Evolutionary conservation across 306 rosid species (phyloP).

Genomic region (Quercus aquifolioides): DNA sequence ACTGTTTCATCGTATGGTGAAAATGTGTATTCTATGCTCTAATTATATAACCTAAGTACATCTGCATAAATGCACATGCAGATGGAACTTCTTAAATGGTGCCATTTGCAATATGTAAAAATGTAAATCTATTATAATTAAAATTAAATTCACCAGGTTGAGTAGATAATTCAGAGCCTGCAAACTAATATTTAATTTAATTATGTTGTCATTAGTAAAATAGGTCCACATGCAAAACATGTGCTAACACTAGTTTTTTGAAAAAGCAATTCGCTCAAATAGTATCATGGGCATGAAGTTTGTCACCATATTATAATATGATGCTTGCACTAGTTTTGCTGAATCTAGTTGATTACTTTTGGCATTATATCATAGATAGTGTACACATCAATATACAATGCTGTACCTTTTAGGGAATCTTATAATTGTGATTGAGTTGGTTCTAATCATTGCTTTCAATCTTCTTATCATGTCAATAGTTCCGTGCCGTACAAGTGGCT

Average conservation of each 20-base stretch:
- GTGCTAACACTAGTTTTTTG: neutral
- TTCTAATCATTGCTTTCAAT: neutral
- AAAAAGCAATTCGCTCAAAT: neutral
- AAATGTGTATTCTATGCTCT: too few relatives aligned
- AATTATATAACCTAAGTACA: too few relatives aligned
- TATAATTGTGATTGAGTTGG: neutral
- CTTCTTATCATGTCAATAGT: slow-evolving; percentile 34
- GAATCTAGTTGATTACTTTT: neutral
- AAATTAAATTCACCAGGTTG: neutral
- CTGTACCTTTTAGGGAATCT: neutral
- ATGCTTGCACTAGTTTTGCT: neutral
- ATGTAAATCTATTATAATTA: neutral
- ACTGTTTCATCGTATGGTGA: too few relatives aligned
- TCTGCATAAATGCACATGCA: neutral
- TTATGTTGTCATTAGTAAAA: neutral
- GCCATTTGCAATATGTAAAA: neutral
- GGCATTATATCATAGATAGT: neutral
- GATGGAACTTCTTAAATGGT: neutral
- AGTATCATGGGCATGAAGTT: neutral
- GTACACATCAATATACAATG: neutral
- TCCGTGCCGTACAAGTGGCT: slow-evolving; percentile 70
- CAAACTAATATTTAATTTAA: neutral
- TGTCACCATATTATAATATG: neutral
- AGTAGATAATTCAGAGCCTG: neutral
- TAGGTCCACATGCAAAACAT: neutral